Evolutionary conservation across 768 basidiomycete species (phyloP).

Genomic region (Naematelia encephala): DNA sequence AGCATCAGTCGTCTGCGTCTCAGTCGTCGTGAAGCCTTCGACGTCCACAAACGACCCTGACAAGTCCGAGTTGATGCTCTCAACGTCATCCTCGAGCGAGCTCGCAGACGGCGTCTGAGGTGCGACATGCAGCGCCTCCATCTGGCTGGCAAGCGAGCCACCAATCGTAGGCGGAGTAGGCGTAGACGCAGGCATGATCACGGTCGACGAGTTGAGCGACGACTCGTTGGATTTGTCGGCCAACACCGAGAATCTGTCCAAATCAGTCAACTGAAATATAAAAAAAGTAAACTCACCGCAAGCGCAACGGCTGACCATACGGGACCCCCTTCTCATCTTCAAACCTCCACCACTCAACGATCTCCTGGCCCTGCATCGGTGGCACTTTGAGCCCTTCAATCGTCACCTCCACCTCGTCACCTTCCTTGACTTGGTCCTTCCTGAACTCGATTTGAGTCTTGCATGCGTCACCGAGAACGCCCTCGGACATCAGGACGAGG

Average conservation of each 20-base stretch:
- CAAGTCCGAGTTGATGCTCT: not conserved
- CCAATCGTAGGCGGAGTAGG: not conserved
- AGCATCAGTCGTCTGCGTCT: constrained; percentile 7
- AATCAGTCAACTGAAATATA: not conserved
- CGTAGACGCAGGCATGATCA: constrained; percentile 38
- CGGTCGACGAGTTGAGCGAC: constrained; percentile 25
- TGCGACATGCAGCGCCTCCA: not conserved
- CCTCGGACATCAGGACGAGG: constrained; percentile 22
- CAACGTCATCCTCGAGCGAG: constrained; percentile 4
- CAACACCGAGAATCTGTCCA: constrained; percentile 7
- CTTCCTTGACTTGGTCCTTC: constrained; percentile 29
- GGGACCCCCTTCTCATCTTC: constrained; percentile 36
- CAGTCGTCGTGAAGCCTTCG: constrained; percentile 51
- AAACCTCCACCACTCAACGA: constrained; percentile 42
- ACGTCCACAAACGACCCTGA: constrained; percentile 34
- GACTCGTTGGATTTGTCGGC: constrained; percentile 17
- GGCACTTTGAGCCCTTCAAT: constrained; percentile 36
- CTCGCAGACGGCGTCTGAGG: not conserved
- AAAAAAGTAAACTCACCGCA: constrained; percentile 31
- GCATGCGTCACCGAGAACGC: constrained; percentile 12
- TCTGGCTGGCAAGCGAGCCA: not conserved
- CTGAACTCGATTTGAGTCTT: constrained; percentile 17
- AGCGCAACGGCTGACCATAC: constrained; percentile 43
- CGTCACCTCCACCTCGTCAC: constrained; percentile 31
- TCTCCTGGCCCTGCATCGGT: constrained; percentile 26